Conservation (phyloP, 208 protist species). For the Leishmania guyanensis region DNA sequence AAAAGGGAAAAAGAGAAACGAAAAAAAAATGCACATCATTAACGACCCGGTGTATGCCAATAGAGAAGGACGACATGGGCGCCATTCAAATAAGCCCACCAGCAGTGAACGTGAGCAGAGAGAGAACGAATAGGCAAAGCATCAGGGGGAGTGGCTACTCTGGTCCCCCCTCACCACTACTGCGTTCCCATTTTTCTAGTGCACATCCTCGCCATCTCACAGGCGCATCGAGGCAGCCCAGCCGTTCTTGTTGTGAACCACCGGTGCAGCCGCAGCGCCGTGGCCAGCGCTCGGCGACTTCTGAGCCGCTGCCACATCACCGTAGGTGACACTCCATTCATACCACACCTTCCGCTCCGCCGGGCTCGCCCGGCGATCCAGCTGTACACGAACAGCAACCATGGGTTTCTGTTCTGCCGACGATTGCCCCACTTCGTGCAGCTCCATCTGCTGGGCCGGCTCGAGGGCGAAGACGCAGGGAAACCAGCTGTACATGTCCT, state of each 20-base stretch:
- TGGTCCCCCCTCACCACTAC: background rate
- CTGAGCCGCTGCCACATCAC: constrained; percentile 1
- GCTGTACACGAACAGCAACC: constrained; percentile 33
- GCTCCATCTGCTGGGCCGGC: constrained; percentile 34
- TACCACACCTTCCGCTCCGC: constrained; percentile 70
- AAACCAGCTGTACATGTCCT: constrained; percentile 90
- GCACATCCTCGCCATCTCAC: background rate
- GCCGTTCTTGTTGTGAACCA: constrained; percentile 63
- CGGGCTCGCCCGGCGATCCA: constrained; percentile 41
- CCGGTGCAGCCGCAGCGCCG: background rate
- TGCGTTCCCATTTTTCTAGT: background rate
- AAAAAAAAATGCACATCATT: no score
- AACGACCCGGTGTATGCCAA: no score
- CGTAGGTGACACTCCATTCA: constrained; percentile 47
- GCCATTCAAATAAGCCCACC: background rate
- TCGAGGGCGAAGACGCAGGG: constrained; percentile 71
- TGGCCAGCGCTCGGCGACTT: background rate
- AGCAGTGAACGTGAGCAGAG: background rate
- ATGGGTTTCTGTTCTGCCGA: background rate
- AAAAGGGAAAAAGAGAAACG: no score
- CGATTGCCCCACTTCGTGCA: constrained; percentile 31
- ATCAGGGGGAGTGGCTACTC: background rate
- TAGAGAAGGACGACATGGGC: background rate
- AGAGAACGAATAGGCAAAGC: background rate
- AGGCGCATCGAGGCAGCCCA: constrained; percentile 67